Conservation (phyloP, 257 asterid species). For the Phtheirospermum japonicum region DNA sequence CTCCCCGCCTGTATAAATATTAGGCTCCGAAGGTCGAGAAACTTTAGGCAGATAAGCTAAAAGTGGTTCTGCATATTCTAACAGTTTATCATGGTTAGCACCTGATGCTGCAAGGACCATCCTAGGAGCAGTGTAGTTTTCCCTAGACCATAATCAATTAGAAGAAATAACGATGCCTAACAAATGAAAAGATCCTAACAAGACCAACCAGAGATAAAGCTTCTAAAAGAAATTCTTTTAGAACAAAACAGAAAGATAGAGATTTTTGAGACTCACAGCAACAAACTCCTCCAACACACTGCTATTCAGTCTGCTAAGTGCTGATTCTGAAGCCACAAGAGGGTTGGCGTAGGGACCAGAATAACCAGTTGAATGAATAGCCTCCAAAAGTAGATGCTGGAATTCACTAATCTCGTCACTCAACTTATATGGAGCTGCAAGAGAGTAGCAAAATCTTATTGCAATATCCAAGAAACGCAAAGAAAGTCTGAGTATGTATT, state of each 20-base stretch:
- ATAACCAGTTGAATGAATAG: slow-evolving; percentile 75
- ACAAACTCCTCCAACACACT: slow-evolving; percentile 66
- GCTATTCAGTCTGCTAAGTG: slow-evolving; percentile 43
- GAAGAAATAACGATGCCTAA: slow-evolving; percentile 21
- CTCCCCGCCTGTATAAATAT: slow-evolving; percentile 88
- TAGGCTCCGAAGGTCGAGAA: slow-evolving; percentile 46
- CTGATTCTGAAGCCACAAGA: slow-evolving; percentile 71
- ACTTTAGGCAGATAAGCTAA: slow-evolving; percentile 64
- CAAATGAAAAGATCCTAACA: slow-evolving; percentile 5
- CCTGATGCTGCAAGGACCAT: slow-evolving; percentile 96
- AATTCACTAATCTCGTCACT: slow-evolving; percentile 57
- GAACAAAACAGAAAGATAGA: background rate
- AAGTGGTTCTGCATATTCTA: slow-evolving; percentile 82
- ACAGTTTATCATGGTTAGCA: slow-evolving; percentile 78
- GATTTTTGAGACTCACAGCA: slow-evolving; percentile 46
- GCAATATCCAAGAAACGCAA: slow-evolving; percentile 1
- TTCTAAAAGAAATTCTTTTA: slow-evolving; percentile 1
- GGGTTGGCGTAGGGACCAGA: slow-evolving; percentile 62
- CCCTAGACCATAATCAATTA: slow-evolving; percentile 36
- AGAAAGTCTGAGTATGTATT: background rate
- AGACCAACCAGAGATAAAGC: background rate
- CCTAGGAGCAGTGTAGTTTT: slow-evolving; percentile 78
- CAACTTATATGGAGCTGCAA: slow-evolving; percentile 63
- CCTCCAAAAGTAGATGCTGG: slow-evolving; percentile 80
- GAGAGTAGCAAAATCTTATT: slow-evolving; percentile 15